Evolutionary conservation across 495 filamentous ascomycete species (phyloP), one percentile per base, ranked within the genome.

Genomic region (Neurospora sublineolata): DNA sequence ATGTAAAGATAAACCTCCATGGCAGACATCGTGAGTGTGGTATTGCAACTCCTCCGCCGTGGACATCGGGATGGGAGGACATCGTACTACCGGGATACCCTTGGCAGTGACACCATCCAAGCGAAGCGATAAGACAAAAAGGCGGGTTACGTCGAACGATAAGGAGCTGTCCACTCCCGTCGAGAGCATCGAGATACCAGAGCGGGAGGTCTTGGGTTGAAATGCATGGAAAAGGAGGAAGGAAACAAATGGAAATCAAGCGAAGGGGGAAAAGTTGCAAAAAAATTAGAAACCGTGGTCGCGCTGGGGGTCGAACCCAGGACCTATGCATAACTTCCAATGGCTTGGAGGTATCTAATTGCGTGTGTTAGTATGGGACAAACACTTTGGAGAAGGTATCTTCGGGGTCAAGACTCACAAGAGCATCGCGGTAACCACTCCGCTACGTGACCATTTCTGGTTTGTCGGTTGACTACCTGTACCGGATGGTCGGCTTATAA

Each of bases 301-400:
- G 52, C 52, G 52, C 52, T 64, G 52, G 52, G 52, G 52, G 52
- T 64, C 52, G 52, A 64, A 64, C 52, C 52, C 52, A 64, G 52
- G 52, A 64, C 52, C 52, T 60, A 60, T 64, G 52, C 52, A 64
- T 64, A 64, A 64, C 52, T 64, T 64, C 52, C 52, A 40, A 33
- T 16, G 20, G 23, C 42, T 27, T 46, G 68, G 42, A 69, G 38
- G 68, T 42, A 69, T 46, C 38, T 30, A 69, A 30, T 40, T 36
- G 38, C 68, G 40, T 70, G 41, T 70, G 46, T 46, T 41, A 70
- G 40, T 70, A 70, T 69, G 68, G 23, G 27, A 69, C 12, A 64
- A 64, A 64, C 52, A 64, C 52, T 36, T 69, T 42, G 27, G 27
- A n/a, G 33, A n/a, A 68, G 27, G 67, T 68, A 58, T 27, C 46